Evolutionary conservation across 306 rosid species (phyloP).

Genomic region (Trifolium fragiferum): DNA sequence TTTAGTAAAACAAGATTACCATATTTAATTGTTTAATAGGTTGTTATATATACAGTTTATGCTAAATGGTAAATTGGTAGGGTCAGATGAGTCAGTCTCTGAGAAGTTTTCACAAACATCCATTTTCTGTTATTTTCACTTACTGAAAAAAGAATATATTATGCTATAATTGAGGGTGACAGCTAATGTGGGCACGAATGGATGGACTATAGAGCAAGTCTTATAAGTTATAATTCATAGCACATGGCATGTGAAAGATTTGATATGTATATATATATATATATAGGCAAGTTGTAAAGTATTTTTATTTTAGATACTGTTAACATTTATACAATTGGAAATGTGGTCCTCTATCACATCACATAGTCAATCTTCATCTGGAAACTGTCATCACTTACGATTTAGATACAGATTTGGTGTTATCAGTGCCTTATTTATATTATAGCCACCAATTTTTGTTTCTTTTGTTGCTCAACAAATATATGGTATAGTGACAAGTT

Average conservation of each 20-base stretch:
- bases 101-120: conserved; percentile 13
- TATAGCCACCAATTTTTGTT: neutral
- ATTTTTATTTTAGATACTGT: neutral
- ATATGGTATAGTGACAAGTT: neutral
- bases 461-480: neutral
- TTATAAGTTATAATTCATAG: conserved; percentile 3
- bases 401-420: conserved; percentile 6
- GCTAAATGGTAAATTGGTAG: conserved; percentile 17
- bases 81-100: conserved; percentile 4
- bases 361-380: conserved; percentile 7
- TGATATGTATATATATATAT: neutral
- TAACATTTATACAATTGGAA: conserved; percentile 6
- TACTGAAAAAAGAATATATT: conserved; percentile 25
- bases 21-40: no score
- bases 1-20: no score
- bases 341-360: conserved; percentile 34
- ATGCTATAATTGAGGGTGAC: conserved; percentile 39
- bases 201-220: conserved; percentile 1
- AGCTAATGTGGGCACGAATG: conserved; percentile 46
- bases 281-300: conserved; percentile 34
- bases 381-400: neutral
- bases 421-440: neutral
- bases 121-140: conserved; percentile 20
- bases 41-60: neutral
- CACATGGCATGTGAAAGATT: conserved; percentile 39